Base-by-base conservation (phyloP, 805 yeast genomes). In the Yarrowia deformans region DNA sequence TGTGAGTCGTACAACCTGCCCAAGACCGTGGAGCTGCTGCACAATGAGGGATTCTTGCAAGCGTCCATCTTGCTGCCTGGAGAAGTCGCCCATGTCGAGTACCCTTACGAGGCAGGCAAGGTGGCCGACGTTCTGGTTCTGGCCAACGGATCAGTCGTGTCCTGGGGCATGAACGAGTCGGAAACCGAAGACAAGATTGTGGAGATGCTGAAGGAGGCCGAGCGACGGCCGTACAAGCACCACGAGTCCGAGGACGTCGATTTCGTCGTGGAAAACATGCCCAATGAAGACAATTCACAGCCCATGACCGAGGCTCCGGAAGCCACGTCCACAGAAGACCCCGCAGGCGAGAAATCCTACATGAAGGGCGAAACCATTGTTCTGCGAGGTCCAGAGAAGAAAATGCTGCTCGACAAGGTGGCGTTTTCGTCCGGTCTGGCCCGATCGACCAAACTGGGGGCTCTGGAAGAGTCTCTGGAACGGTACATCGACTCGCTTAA, bases 341-440 rank as follows among this genome's bases (percentile, higher is more conserved):
- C 66, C 69, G n/a, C 70, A 67, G n/a, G 70, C 54, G 34, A 64
- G 64, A 35, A 71, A 1, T 84, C 84, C 60, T 80, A 83, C 66
- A 82, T 90, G 80, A 83, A 84, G 35, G 90, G 90, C 9, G 97
- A 93, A 71, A 83, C 89, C 1, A 85, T 93, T 58, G 82, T 89
- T 23, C 82, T 93, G n/a, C 85, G 84, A 70, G 88, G 88, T 1
- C 80, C 81, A 9, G 73, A 74, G 5, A 79, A 82, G n/a, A 82
- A 85, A 70, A 82, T 84, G 46, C 74, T 89, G 43, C 79, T 90
- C 46, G 97, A 92, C 74, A 91, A 89, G 79, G 90, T 93, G 10
- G 97, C 97, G 0, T 93, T 93, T 77, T 89, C 97, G 1, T 88
- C 91, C 68, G 97, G 97, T 0, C 80, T 93, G 40, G 89, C 97